Evolutionary conservation across 2,329 filamentous ascomycete species (phyloP), one percentile per base, ranked within the genome.

Genomic region (Neofusicoccum ribis): DNA sequence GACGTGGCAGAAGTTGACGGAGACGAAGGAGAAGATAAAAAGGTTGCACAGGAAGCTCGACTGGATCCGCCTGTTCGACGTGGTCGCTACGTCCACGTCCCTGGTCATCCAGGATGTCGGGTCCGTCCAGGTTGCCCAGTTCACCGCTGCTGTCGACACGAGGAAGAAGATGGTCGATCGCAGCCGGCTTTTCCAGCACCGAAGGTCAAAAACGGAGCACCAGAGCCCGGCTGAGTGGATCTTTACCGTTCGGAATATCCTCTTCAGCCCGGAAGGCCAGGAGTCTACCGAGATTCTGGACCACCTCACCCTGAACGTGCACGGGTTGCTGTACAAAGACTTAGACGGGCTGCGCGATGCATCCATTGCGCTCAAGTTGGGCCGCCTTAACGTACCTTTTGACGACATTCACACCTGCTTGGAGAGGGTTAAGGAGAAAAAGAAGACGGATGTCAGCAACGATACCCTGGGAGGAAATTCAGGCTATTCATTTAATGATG

Each of bases 211-310:
- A 7, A 71, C 72, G 86, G 90, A 77, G 88, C 88, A 73, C 83
- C 88, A 69, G 83, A 86, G 69, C 52, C 93, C 95, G 44, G 94
- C 93, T 1, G 96, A 99, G 81, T 99, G 96, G 94, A 94, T 96
- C 68, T 85, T 96, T 71, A 90, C 90, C 7, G 79, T 94, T 60
- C 88, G 92, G 67, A 97, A 93, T 77, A 86, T 98, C 52, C 83
- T 98, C 6, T 96, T 99, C 72, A 96, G 92, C 0, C 88, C 92
- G 1, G 89, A 96, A 65, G 93, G 92, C 39, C 85, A 86, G 63
- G 93, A 98, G 65, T 90, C 93, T 1, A 88, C 92, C 65, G 94
- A 99, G 77, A 81, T 99, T 2, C 80, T 99, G 69, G 96, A 99
- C 76, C 91, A 93, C 72, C 88, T 91, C 66, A 90, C 91, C 3